Evolutionary conservation across 495 filamentous ascomycete genomes (phyloP), one percentile per base, ranked within the genome.

Genomic region (Penicillium argentinense): DNA sequence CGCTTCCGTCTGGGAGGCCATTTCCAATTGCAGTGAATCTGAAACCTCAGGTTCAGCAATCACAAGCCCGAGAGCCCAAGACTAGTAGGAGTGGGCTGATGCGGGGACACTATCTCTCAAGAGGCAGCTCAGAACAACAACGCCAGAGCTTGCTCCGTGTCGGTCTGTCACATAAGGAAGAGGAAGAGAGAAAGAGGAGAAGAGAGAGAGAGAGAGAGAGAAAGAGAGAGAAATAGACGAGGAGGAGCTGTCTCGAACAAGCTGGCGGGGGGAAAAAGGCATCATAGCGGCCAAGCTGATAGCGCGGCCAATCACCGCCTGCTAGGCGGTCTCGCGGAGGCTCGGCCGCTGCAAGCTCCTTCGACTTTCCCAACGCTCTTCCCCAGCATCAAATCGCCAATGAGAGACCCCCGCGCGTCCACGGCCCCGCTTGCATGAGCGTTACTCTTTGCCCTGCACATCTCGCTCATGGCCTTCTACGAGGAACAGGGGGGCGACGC

Each of bases 391-490:
- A n/a, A n/a, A 25, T 47, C 36, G 28, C 45, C 45, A 47, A 47
- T 40, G 26, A 47, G 28, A 40, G 16, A 16, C 16, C 12, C 41
- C 18, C 9, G 16, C 50, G 36, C 19, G 16, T 39, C 21, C 37
- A 24, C 37, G 19, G 34, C 23, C 21, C 41, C 36, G 19, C 21
- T 36, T 36, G 33, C 18, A 12, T 30, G 12, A 21, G 33, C n/a
- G 7, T 8, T 36, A 26, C 21, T 36, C 14, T 8, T 18, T 36
- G 9, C 14, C n/a, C 26, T 27, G 19, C 48, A 51, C 53, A 47
- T 51, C n/a, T n/a, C n/a, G n/a, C n/a, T n/a, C 24, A 75, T 75
- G 72, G 64, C 70, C 42, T 70, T 59, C 32, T 72, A 71, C 52
- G 72, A 75, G 8, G 72, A 75, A 19, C 45, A 60, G 52, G 68